Evolutionary conservation across 495 filamentous ascomycete genomes (phyloP), one percentile per base, ranked within the genome.

Genomic region (Rhypophila decipiens): DNA sequence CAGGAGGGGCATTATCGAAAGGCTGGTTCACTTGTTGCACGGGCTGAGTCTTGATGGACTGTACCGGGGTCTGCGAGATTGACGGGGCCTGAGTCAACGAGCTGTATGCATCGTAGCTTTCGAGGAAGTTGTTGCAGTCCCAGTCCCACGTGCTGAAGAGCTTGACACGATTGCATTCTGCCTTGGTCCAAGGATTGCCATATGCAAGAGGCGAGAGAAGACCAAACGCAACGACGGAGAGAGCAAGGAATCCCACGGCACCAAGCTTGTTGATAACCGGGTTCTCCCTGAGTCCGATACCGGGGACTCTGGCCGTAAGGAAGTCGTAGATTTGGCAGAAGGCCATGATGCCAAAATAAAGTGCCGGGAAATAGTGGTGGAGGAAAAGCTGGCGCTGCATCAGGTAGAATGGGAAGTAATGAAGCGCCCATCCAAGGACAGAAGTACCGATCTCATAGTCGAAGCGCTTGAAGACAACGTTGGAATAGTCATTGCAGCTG

Each of bases 381-480:
- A 96, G 73, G 77, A 96, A 96, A 17, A 96, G 80, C 66, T 96
- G 90, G 44, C 90, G 86, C 60, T 90, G 82, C 90, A 95, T 95
- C 19, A 95, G 79, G 64, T 77, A 96, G 70, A 96, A 96, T n/a
- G 90, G 90, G 75, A 95, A 94, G 68, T 95, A 96, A 59, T 96
- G 90, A 69, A 95, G 87, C 17, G 84, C 84, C 90, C 90, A 96
- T 36, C 87, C 93, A 19, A 98, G 78, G 11, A 96, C 87, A 24
- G 79, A 85, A 9, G 80, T 88, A 46, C 93, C 93, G 55, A 97
- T 79, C 64, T 98, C 93, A 60, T 96, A 97, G 69, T 97, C 93
- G 63, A 97, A 97, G 33, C 93, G 85, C 69, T 93, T 93, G 78
- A 96, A 95, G 34, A 76, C 84, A 18, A 79, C 60, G 53, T 83